Evolutionary conservation across 2,329 filamentous ascomycete genomes (phyloP).

Genomic region (Neocucurbitaria cava): DNA sequence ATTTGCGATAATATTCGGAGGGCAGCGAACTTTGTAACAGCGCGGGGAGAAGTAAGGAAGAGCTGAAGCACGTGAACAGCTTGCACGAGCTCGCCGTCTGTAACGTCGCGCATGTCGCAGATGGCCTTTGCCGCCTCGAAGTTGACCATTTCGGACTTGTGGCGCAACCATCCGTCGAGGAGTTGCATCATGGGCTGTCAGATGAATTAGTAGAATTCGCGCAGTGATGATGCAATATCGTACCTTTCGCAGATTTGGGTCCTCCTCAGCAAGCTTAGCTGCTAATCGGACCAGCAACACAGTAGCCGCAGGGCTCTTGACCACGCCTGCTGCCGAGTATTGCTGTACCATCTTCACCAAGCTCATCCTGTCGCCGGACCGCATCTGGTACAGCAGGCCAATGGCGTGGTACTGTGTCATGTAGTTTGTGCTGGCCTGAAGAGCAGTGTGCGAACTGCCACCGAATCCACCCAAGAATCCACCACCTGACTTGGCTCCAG

Average conservation of each 20-base stretch:
- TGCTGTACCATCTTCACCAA: conserved; percentile 99
- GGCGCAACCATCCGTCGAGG: conserved; percentile 92
- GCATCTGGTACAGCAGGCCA: conserved; percentile 96
- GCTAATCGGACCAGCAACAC: conserved; percentile 92
- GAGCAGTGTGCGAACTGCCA: conserved; percentile 75
- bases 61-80: conserved; percentile 95
- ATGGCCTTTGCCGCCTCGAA: conserved; percentile 99
- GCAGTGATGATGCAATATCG: too few relatives aligned
- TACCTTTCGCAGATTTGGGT: conserved; percentile 77
- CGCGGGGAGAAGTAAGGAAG: conserved; percentile 93
- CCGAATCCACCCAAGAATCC: conserved; percentile 93
- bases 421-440: conserved; percentile 78
- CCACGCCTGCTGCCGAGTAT: conserved; percentile 86
- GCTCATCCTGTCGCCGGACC: conserved; percentile 96
- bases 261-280: conserved; percentile 92
- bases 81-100: conserved; percentile 87
- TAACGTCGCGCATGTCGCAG: conserved; percentile 91
- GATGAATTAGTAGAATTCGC: conserved; percentile 13
- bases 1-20: conserved; percentile 97
- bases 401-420: conserved; percentile 99
- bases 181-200: conserved; percentile 87
- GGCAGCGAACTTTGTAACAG: conserved; percentile 96
- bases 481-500: conserved; percentile 83
- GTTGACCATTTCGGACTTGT: conserved; percentile 94
- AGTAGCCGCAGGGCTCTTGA: conserved; percentile 93